Evolutionary conservation across 1,284 basidiomycete species (phyloP).

Genomic region (Ustilago loliicola): DNA sequence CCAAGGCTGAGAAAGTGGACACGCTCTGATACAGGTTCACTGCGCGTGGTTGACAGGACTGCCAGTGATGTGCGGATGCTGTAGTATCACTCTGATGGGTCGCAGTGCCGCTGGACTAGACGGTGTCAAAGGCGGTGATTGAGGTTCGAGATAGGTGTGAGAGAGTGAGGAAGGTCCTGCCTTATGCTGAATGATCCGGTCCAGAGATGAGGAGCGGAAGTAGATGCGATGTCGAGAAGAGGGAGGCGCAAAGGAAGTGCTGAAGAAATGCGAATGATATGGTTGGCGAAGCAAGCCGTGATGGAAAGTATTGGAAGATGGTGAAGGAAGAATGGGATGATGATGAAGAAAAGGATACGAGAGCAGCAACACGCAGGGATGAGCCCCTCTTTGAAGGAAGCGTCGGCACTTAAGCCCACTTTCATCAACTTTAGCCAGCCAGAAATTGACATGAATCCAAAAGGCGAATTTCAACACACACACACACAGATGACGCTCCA

Average conservation of each 20-base stretch:
- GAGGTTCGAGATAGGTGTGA: neutral
- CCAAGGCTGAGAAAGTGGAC: no score
- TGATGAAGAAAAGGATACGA: neutral
- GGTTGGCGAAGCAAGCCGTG: neutral
- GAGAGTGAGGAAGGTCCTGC: neutral
- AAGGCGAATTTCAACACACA: slow-evolving; percentile 3
- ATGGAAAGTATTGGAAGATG: neutral
- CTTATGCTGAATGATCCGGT: neutral
- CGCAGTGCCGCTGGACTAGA: neutral
- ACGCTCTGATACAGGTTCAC: no score
- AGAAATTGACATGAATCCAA: slow-evolving; percentile 8
- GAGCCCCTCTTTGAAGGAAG: neutral
- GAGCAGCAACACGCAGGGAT: neutral
- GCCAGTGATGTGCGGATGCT: neutral
- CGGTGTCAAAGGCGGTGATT: neutral
- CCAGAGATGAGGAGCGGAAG: neutral
- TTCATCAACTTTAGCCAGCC: neutral
- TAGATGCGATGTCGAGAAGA: neutral
- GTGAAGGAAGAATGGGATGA: neutral
- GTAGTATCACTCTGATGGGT: no score
- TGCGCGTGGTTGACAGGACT: no score
- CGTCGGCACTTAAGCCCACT: neutral
- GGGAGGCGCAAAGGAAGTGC: neutral
- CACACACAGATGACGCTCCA: neutral
- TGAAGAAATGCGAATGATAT: neutral